Evolutionary conservation across 495 filamentous ascomycete genomes (phyloP).

Genomic region (Neurospora discreta): DNA sequence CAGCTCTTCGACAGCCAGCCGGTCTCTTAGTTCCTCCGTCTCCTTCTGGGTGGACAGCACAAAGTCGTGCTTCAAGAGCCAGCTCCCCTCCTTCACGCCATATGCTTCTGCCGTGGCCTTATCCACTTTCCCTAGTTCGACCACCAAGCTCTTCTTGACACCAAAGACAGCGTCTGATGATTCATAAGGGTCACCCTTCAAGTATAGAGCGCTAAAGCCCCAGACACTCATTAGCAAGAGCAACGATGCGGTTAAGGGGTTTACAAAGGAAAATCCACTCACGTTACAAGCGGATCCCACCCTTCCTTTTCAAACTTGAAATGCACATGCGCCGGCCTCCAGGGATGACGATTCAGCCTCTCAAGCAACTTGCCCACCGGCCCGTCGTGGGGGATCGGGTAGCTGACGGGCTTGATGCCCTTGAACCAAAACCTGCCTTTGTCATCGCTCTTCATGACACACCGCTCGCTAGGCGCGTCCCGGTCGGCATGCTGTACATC

Average conservation of each 20-base stretch:
- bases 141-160: conserved; percentile 72
- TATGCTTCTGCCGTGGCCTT: conserved; percentile 47
- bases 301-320: conserved; percentile 86
- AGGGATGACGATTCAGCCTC: conserved; percentile 63
- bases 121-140: conserved; percentile 58
- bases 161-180: conserved; percentile 89
- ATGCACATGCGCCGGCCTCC: conserved; percentile 81
- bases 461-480: conserved; percentile 65
- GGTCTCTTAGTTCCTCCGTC: conserved; percentile 54
- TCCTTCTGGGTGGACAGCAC: conserved; percentile 59
- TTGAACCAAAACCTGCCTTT: conserved; percentile 81
- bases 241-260: not conserved
- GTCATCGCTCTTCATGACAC: conserved; percentile 59
- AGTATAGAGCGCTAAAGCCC: conserved; percentile 56
- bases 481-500: conserved; percentile 75
- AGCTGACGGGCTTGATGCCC: conserved; percentile 76
- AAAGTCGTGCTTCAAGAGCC: conserved; percentile 65
- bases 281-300: conserved; percentile 83
- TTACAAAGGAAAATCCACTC: conserved; percentile 20
- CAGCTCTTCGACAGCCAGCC: conserved; percentile 64
- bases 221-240: not conserved
- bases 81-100: conserved; percentile 56
- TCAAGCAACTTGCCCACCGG: conserved; percentile 72
- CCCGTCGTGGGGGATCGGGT: conserved; percentile 84
- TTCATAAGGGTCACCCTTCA: conserved; percentile 78